phyloP scores from a whole-genome alignment of 2,329 filamentous ascomycete genomes.

The Dactylonectria estremocensis region DNA sequence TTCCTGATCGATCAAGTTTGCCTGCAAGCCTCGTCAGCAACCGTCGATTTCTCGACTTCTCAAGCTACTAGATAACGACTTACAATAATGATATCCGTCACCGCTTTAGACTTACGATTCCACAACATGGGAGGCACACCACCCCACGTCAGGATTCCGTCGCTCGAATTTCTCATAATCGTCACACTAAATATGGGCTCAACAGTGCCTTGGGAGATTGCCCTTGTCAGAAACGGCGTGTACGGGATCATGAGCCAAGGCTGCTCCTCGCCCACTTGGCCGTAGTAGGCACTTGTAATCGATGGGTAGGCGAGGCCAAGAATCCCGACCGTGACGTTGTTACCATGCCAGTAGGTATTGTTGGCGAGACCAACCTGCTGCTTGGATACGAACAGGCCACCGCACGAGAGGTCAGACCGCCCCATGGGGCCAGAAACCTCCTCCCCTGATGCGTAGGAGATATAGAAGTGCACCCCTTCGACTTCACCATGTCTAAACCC shows the following conservation, averaged over 20 bases:
- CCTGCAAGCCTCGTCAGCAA: conserved; percentile 50
- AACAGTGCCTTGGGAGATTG: conserved; percentile 62
- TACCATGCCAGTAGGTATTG: conserved; percentile 65
- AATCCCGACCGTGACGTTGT: conserved; percentile 67
- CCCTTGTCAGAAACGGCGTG: conserved; percentile 64
- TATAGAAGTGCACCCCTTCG: conserved; percentile 61
- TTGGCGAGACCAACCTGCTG: conserved; percentile 67
- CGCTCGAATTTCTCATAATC: conserved; percentile 62
- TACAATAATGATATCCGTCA: conserved; percentile 63
- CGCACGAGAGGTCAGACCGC: conserved; percentile 62
- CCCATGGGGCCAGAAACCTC: conserved; percentile 64
- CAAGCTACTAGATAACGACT: conserved; percentile 39
- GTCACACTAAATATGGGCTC: conserved; percentile 65
- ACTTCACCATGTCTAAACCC: conserved; percentile 59
- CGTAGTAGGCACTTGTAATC: conserved; percentile 64
- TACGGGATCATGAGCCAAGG: conserved; percentile 60
- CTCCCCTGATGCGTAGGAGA: conserved; percentile 66
- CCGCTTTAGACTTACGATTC: conserved; percentile 49
- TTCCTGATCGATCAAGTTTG: conserved; percentile 57
- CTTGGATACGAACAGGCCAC: conserved; percentile 59
- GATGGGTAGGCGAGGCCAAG: conserved; percentile 67
- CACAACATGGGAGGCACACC: conserved; percentile 59
- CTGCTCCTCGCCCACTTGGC: conserved; percentile 56
- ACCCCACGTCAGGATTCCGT: conserved; percentile 64
- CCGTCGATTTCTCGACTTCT: not conserved